Base-by-base conservation (phyloP, 495 filamentous ascomycete genomes). In the Penicillium lividum region DNA sequence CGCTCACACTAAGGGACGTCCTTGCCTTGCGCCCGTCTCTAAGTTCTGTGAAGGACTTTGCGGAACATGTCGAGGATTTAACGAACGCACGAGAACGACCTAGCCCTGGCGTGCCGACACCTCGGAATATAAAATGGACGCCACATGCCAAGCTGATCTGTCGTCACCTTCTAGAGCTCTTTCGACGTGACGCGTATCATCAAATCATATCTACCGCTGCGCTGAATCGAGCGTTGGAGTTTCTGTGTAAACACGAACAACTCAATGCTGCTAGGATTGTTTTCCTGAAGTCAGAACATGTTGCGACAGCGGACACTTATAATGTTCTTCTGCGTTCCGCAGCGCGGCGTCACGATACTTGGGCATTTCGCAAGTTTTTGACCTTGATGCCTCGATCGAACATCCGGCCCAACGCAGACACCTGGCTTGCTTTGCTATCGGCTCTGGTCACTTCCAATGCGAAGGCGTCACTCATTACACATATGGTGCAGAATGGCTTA, bases 361-460 rank as follows among this genome's bases (percentile, higher is more conserved):
- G 31, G 4, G 59, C 54, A 4, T 81, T 81, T 38, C 63, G 60
- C 9, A 36, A 52, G 3, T 52, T 77, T 16, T 50, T 81, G 22
- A 42, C 57, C 5, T 45, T 50, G 25, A 80, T 82, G 77, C 43
- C 61, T 11, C 58, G 63, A 51, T 45, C 61, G 18, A 55, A 70
- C 1, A 64, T 83, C 46, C 58, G 61, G 8, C 78, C 80, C 16
- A 73, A 79, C 49, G 29, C 67, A 31, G n/a, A 69, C 4, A 82
- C 77, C 10, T 82, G 79, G 80, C 43, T 76, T 15, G 59, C 70
- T 7, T 71, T 81, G 13, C 57, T 80, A 33, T 54, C 68, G 29
- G 70, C 65, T 16, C 60, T 77, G 45, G 49, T 71, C 7, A 68
- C 62, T 2, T 66, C 73, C 27, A 63, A 58, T 15, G 63, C 65